Base-by-base conservation (phyloP, 2,329 filamentous ascomycete species). In the Clonostachys solani region DNA sequence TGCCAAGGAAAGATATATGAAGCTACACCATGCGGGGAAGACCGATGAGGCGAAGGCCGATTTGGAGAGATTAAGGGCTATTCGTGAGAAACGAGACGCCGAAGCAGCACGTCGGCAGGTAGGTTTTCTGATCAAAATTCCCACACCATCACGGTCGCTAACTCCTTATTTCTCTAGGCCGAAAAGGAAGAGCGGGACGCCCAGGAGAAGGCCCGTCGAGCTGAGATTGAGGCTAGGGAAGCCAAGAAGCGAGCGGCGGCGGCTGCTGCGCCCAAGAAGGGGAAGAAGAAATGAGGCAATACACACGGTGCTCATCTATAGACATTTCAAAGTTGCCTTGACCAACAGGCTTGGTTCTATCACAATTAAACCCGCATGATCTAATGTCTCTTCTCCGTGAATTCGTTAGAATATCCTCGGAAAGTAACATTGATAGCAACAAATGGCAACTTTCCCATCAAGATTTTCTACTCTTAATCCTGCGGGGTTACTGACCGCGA, bases 41-140 rank as follows among this genome's bases (percentile, higher is more conserved):
- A 97, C 94, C 41, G 94, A 99, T 51, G 89, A 96, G 76, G 92
- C 92, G 43, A 87, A 89, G 65, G 86, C 89, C 6, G 94, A 99
- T 68, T 63, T 97, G 56, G 92, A 90, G 49, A 81, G 94, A 47
- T 71, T 99, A 60, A 83, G 76, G 65, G 64, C 92, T 50, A 90
- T 99, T 55, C 83, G 85, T 43, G 89, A 96, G 77, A 87, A 90
- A 72, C 82, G 94, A 53, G 92, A 89, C 60, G 85, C 86, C 17
- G 92, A 95, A 60, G 83, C 89, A 46, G 87, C 84, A 33, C 76
- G 90, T 58, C 92, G 92, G 76, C 81, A 89, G 73, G 92, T 81
- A 81, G 53, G 57, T 47, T 36, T 36, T n/a, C 19, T 13, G 37
- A 16, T 9, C 2, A 17, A 15, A 12, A 17, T 29, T 37, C 10